phyloP scores from a whole-genome alignment of 192 early-diverging fungal genomes.

The Jimgerdemannia lactiflua region DNA sequence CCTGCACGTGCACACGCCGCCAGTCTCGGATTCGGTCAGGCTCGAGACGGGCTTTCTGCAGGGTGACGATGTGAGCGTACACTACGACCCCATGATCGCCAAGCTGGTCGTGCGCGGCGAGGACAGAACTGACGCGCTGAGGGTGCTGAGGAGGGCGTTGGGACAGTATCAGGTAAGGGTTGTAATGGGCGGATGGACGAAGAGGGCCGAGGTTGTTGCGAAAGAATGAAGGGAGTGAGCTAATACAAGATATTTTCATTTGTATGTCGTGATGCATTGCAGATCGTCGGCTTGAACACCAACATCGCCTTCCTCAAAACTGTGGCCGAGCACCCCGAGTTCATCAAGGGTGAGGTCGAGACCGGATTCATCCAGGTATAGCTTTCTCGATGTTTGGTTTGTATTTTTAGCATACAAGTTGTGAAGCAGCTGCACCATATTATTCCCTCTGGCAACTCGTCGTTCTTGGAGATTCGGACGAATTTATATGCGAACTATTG shows the following conservation, averaged over 20 bases:
- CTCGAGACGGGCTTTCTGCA: conserved; percentile 91
- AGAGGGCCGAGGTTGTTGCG: too few species aligned
- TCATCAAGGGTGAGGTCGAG: conserved; percentile 85
- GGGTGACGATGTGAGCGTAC: conserved; percentile 89
- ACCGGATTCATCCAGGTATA: conserved; percentile 88
- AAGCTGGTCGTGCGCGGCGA: conserved; percentile 87
- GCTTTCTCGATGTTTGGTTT: too few species aligned
- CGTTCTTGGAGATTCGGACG: too few species aligned
- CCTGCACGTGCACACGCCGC: conserved; percentile 71
- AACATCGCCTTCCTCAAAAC: conserved; percentile 91
- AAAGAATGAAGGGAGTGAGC: too few species aligned
- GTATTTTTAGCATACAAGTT: conserved; percentile 17
- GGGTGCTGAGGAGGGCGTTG: conserved; percentile 76
- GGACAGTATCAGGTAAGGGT: conserved; percentile 72
- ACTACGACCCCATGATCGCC: conserved; percentile 96
- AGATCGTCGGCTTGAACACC: conserved; percentile 84
- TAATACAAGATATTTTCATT: too few species aligned
- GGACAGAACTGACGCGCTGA: conserved; percentile 81
- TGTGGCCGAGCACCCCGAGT: conserved; percentile 76
- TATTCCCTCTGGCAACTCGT: too few species aligned
- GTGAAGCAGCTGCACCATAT: conserved; percentile 10
- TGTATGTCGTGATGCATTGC: neutral
- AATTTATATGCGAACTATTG: too few species aligned
- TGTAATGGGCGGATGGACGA: neutral
- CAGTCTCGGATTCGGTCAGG: conserved; percentile 60